phyloP scores from a whole-genome alignment of 768 basidiomycete genomes.

The Suillus subalutaceus region DNA sequence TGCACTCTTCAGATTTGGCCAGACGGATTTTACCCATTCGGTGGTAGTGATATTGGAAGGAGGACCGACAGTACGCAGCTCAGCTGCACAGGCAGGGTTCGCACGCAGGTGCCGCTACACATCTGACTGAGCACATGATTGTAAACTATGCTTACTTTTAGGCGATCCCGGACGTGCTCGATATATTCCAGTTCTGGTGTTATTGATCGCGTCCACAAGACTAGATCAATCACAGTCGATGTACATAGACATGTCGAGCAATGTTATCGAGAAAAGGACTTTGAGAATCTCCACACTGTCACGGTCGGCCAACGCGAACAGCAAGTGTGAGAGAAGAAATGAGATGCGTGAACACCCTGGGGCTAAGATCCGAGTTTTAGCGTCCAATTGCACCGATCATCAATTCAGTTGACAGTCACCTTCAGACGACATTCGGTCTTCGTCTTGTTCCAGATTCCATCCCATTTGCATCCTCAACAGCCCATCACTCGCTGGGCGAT shows the following conservation, averaged over 20 bases:
- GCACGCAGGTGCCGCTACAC: conserved; percentile 19
- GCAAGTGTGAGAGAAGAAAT: conserved; percentile 18
- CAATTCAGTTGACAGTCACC: background rate
- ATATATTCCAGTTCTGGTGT: conserved; percentile 23
- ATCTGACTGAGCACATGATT: background rate
- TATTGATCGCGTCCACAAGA: conserved; percentile 20
- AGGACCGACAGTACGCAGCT: conserved; percentile 19
- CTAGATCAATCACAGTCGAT: conserved; percentile 28
- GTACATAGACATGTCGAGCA: conserved; percentile 25
- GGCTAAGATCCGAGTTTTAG: conserved; percentile 5
- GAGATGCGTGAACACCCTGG: conserved; percentile 10
- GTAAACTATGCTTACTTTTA: conserved; percentile 15
- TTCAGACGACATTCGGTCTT: conserved; percentile 11
- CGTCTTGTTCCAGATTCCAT: conserved; percentile 18
- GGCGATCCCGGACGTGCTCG: conserved; percentile 19
- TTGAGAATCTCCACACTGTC: conserved; percentile 19
- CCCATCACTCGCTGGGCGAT: conserved; percentile 10
- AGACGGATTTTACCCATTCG: conserved; percentile 23
- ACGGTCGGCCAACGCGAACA: conserved; percentile 19
- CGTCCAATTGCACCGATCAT: background rate
- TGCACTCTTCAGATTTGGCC: conserved; percentile 22
- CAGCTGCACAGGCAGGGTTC: conserved; percentile 19
- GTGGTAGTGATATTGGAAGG: conserved; percentile 6
- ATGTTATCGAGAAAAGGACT: conserved; percentile 19
- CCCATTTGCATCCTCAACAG: conserved; percentile 12